A percentile compares a stretch with the other conserved stretches of the same genome.
These are phyloP conservation scores for Mycena albidolilacea DNA, from an alignment of 768 basidiomycete genomes.

Conservation along the genomic window DNA sequence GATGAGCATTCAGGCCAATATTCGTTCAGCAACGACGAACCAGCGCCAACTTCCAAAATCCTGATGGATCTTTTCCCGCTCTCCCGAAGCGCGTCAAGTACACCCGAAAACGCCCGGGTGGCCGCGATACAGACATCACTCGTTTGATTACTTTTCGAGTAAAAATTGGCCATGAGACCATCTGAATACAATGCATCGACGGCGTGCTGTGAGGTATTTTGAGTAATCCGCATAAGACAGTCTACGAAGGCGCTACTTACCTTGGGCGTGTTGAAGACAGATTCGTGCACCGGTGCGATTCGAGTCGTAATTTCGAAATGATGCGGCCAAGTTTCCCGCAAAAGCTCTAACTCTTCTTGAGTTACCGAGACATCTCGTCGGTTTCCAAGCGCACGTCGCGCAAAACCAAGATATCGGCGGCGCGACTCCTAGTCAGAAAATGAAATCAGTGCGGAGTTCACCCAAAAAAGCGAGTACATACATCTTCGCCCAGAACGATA, in stretches of 20 bases:
- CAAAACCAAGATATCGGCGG: slow-evolving; percentile 12
- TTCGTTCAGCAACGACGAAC: background rate
- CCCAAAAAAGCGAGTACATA: background rate
- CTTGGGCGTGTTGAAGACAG: slow-evolving; percentile 16
- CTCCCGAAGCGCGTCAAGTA: slow-evolving; percentile 10
- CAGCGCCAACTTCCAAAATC: slow-evolving; percentile 32
- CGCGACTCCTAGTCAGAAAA: slow-evolving; percentile 16
- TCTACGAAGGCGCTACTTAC: background rate
- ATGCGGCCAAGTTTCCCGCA: slow-evolving; percentile 8
- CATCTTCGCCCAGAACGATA: slow-evolving; percentile 4
- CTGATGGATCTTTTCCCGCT: slow-evolving; percentile 17
- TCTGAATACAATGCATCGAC: slow-evolving; percentile 24
- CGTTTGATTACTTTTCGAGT: slow-evolving; percentile 11
- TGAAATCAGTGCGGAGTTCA: background rate
- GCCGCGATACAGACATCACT: slow-evolving; percentile 10
- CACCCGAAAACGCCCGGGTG: background rate
- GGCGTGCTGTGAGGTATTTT: background rate
- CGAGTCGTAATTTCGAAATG: slow-evolving; percentile 31
- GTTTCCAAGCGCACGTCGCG: background rate
- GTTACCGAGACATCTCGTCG: background rate
- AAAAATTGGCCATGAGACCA: slow-evolving; percentile 23
- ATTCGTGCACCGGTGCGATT: slow-evolving; percentile 5
- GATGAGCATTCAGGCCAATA: background rate
- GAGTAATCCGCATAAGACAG: background rate
- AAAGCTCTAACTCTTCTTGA: background rate